Conservation (phyloP, 805 yeast genomes). For the Metschnikowia shivogae region DNA sequence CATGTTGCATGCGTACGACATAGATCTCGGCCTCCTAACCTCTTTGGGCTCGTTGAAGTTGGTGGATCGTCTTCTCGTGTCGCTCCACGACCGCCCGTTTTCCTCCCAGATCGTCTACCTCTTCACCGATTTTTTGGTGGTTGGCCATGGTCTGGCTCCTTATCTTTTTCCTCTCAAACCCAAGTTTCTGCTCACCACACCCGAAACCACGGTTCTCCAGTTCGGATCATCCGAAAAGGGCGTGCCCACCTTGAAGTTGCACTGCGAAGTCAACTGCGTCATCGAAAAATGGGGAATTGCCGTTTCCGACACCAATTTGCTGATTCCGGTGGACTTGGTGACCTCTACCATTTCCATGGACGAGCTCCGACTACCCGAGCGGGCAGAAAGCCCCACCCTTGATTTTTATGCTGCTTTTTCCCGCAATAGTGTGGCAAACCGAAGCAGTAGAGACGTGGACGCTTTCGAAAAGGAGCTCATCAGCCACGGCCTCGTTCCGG, state of each 20-base stretch:
- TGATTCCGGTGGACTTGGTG: constrained; percentile 33
- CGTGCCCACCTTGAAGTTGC: constrained; percentile 20
- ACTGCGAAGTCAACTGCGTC: constrained; percentile 26
- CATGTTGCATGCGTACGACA: constrained; percentile 22
- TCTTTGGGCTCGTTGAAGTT: constrained; percentile 34
- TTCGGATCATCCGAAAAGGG: constrained; percentile 10
- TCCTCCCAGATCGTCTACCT: constrained; percentile 24
- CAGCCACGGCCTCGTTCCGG: constrained; percentile 8
- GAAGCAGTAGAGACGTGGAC: background rate
- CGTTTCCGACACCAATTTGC: constrained; percentile 28
- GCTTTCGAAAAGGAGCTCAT: constrained; percentile 11
- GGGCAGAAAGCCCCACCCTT: background rate
- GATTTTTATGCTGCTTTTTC: constrained; percentile 1
- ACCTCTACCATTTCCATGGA: constrained; percentile 17
- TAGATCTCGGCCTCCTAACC: constrained; percentile 25
- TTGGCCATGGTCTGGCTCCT: constrained; percentile 19
- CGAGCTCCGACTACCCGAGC: background rate
- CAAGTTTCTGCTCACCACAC: constrained; percentile 17
- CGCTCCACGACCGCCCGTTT: constrained; percentile 12
- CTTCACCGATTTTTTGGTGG: constrained; percentile 30
- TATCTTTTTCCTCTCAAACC: constrained; percentile 11
- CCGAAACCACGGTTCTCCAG: constrained; percentile 23
- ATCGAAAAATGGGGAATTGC: constrained; percentile 45
- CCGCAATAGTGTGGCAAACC: constrained; percentile 1
- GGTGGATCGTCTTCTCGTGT: constrained; percentile 31